Conservation (phyloP, 176 grass and related monocot species). For the Panicum miliaceum region DNA sequence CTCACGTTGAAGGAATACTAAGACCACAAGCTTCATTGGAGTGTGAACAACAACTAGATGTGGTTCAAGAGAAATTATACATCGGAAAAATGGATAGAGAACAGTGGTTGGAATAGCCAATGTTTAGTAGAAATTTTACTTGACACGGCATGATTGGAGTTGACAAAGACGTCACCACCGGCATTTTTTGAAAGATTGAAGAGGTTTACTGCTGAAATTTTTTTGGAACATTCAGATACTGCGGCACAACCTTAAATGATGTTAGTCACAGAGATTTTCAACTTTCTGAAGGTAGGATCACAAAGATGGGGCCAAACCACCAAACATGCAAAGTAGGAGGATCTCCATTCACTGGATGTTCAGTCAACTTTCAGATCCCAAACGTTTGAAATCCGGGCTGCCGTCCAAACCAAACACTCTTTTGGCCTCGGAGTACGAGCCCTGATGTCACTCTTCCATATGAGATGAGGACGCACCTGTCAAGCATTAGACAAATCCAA, state of each 20-base stretch:
- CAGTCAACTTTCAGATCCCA: conserved; percentile 23
- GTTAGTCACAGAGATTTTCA: background rate
- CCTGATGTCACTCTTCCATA: conserved; percentile 7
- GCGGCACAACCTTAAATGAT: too few species aligned
- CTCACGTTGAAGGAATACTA: background rate
- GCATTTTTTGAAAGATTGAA: too few species aligned
- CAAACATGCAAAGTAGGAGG: background rate
- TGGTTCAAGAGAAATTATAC: background rate
- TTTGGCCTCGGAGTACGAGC: background rate
- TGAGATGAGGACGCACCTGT: background rate
- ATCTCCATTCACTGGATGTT: conserved; percentile 1
- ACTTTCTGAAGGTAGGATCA: background rate
- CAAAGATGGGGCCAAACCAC: background rate
- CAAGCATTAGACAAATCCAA: conserved; percentile 27
- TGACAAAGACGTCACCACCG: too few species aligned
- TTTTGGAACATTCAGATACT: too few species aligned
- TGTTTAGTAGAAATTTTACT: too few species aligned
- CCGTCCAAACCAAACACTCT: background rate
- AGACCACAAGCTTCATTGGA: background rate
- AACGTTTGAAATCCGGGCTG: conserved; percentile 10
- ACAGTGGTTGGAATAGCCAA: too few species aligned
- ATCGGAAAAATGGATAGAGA: too few species aligned
- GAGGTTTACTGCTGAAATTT: too few species aligned
- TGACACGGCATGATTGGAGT: too few species aligned
- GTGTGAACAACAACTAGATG: background rate